Conservation (phyloP, 2,329 filamentous ascomycete species). For the Bipolaris victoriae region DNA sequence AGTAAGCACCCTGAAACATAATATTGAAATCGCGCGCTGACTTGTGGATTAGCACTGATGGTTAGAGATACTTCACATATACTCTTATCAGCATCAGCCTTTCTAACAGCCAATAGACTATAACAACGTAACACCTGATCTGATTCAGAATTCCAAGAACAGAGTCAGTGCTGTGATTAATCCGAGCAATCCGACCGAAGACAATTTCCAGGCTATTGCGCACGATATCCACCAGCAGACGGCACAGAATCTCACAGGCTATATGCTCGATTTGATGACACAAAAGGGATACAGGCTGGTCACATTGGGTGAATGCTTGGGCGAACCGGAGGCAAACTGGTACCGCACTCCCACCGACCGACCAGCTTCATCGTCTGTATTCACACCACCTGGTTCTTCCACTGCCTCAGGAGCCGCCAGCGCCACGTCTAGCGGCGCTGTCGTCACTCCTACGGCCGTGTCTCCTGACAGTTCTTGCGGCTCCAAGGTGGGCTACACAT, state of each 20-base stretch:
- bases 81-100: slow-evolving; percentile 38
- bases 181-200: slow-evolving; percentile 25
- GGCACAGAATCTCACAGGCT: slow-evolving; percentile 50
- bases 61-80: not conserved
- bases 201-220: slow-evolving; percentile 59
- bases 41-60: slow-evolving; percentile 48
- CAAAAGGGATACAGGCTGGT: slow-evolving; percentile 51
- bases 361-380: slow-evolving; percentile 18
- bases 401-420: slow-evolving; percentile 19
- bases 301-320: slow-evolving; percentile 55
- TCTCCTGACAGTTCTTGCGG: slow-evolving; percentile 30
- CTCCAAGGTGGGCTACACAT: slow-evolving; percentile 26
- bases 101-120: slow-evolving; percentile 30
- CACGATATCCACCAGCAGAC: slow-evolving; percentile 57
- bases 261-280: slow-evolving; percentile 49
- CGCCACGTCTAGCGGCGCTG: slow-evolving; percentile 12
- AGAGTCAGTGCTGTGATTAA: slow-evolving; percentile 51
- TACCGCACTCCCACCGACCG: slow-evolving; percentile 46
- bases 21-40: not conserved
- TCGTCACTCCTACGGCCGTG: slow-evolving; percentile 9
- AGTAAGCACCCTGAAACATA: slow-evolving; percentile 32
- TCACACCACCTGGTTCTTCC: slow-evolving; percentile 16
- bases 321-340: slow-evolving; percentile 54
- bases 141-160: slow-evolving; percentile 45
- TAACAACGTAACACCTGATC: slow-evolving; percentile 38